Percentiles rank a stretch among this genome's conserved stretches.
phyloP scores from a whole-genome alignment of 306 rosid genomes.

The Dryas octopetala region DNA sequence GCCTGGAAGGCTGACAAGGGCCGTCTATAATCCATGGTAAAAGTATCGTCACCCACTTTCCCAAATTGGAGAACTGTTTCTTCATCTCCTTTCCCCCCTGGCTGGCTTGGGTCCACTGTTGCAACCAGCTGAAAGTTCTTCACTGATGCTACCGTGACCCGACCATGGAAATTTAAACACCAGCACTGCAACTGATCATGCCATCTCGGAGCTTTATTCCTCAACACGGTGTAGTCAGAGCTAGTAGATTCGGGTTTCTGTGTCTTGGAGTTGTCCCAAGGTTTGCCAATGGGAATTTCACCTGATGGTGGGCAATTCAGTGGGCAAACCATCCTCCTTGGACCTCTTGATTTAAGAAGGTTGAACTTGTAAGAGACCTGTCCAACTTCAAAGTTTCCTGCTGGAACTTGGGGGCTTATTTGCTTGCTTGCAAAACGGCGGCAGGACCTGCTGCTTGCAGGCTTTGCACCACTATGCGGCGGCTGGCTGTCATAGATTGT shows the following conservation, averaged over 20 bases:
- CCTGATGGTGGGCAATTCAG: conserved; percentile 53
- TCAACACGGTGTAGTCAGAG: conserved; percentile 60
- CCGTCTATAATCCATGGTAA: conserved; percentile 95
- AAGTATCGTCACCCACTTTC: conserved; percentile 85
- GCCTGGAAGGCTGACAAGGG: conserved; percentile 98
- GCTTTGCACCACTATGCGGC: conserved; percentile 92
- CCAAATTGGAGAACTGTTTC: conserved; percentile 95
- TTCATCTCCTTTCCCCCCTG: conserved; percentile 88
- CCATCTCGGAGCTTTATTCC: conserved; percentile 98
- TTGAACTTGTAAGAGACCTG: conserved; percentile 89
- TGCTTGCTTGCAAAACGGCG: conserved; percentile 97
- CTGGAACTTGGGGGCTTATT: conserved; percentile 96
- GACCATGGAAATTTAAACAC: conserved; percentile 99
- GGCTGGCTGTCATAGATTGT: conserved; percentile 88
- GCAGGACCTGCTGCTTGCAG: conserved; percentile 62
- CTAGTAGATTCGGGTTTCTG: conserved; percentile 36
- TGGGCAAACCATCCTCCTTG: conserved; percentile 88
- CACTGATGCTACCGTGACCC: conserved; percentile 92
- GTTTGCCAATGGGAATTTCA: conserved; percentile 39
- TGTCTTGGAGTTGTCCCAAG: conserved; percentile 30
- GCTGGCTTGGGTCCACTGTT: conserved; percentile 78
- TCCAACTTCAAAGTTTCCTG: conserved; percentile 91
- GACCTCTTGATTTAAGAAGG: conserved; percentile 96
- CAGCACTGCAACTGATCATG: conserved; percentile 94
- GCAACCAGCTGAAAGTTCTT: conserved; percentile 96